Conservation (phyloP, 2,329 filamentous ascomycete species). For the Talaromyces sp. region DNA sequence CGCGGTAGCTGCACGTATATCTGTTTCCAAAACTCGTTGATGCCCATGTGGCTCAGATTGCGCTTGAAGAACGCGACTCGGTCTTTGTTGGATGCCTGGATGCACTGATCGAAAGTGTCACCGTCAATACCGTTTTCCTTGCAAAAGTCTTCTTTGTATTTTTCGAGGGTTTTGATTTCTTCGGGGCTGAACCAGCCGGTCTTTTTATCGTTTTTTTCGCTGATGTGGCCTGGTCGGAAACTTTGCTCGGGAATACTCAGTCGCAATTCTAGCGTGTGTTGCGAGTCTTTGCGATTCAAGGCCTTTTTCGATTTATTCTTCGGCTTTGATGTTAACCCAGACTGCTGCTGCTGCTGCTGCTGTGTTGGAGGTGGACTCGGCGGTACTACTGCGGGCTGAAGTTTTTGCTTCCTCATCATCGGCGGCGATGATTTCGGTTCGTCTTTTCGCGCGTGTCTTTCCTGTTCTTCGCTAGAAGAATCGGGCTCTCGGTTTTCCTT, state of each 20-base stretch:
- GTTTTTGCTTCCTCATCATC: background rate
- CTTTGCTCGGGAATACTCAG: background rate
- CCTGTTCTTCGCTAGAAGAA: background rate
- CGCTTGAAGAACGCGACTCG: constrained; percentile 19
- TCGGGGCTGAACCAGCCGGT: constrained; percentile 26
- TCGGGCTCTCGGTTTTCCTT: background rate
- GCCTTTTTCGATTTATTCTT: background rate
- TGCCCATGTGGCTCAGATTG: constrained; percentile 15
- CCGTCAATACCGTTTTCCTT: constrained; percentile 19
- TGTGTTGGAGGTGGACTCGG: background rate
- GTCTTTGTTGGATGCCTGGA: constrained; percentile 28
- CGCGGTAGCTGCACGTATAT: constrained; percentile 31
- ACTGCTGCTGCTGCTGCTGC: background rate
- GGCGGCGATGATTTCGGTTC: background rate
- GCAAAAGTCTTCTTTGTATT: constrained; percentile 29
- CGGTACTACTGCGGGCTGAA: background rate
- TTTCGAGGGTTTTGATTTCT: constrained; percentile 26
- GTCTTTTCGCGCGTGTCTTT: background rate
- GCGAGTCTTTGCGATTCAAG: background rate
- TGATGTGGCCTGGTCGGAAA: constrained; percentile 6
- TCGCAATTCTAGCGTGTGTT: background rate
- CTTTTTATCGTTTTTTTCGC: constrained; percentile 12
- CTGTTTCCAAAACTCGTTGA: constrained; percentile 30
- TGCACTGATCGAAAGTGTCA: constrained; percentile 24
- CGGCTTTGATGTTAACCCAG: background rate